phyloP scores from a whole-genome alignment of 805 yeast genomes.

The Pichia cephalocereana region DNA sequence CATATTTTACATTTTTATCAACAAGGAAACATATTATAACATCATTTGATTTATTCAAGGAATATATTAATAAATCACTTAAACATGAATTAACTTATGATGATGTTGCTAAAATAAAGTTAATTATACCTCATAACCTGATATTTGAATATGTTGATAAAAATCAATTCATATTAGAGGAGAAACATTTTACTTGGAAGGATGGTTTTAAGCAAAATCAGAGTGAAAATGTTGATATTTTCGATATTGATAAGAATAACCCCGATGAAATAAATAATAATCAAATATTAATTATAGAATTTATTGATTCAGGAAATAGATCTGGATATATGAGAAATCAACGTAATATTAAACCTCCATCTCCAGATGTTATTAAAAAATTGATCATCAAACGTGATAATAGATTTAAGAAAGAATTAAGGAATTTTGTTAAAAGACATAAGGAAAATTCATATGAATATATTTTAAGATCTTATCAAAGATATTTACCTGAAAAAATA shows the following conservation, averaged over 20 bases:
- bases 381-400: slow-evolving; percentile 50
- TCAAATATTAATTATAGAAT: slow-evolving; percentile 65
- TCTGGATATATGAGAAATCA: slow-evolving; percentile 28
- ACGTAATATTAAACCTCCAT: slow-evolving; percentile 31
- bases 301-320: slow-evolving; percentile 54
- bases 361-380: slow-evolving; percentile 48
- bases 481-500: slow-evolving; percentile 39
- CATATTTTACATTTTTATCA: slow-evolving; percentile 54
- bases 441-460: slow-evolving; percentile 29
- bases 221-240: slow-evolving; percentile 41
- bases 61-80: slow-evolving; percentile 43
- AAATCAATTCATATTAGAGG: slow-evolving; percentile 43
- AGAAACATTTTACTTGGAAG: slow-evolving; percentile 32
- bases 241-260: slow-evolving; percentile 34
- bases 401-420: slow-evolving; percentile 38
- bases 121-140: slow-evolving; percentile 59
- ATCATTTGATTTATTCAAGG: slow-evolving; percentile 42
- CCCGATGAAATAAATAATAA: slow-evolving; percentile 27
- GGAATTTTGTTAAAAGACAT: slow-evolving; percentile 24
- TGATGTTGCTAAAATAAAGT: slow-evolving; percentile 59
- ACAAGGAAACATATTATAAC: slow-evolving; percentile 53
- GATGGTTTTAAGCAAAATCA: slow-evolving; percentile 52
- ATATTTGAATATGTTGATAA: slow-evolving; percentile 72
- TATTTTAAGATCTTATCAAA: slow-evolving; percentile 29
- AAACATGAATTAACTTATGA: slow-evolving; percentile 33